These are phyloP conservation scores for Linum trigynum DNA, from an alignment of 345 rosid genomes.

Conservation along the genomic window DNA sequence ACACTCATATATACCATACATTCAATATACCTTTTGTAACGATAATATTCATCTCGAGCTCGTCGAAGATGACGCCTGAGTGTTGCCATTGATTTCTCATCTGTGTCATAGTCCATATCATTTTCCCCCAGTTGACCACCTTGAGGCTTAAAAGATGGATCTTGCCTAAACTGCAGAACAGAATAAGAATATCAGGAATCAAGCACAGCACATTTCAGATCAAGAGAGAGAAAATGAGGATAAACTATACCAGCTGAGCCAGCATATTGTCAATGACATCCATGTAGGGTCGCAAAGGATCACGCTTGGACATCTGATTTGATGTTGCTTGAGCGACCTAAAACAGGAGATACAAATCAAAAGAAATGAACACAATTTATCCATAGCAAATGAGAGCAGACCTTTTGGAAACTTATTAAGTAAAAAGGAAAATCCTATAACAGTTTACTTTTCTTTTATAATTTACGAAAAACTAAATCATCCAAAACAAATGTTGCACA, in stretches of 20 bases:
- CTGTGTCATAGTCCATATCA: constrained; percentile 99
- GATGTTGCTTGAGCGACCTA: constrained; percentile 99
- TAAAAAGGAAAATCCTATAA: not conserved
- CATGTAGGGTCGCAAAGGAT: constrained; percentile 96
- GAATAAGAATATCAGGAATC: constrained; percentile 16
- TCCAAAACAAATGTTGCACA: not conserved
- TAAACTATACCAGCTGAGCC: constrained; percentile 55
- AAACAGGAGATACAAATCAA: constrained; percentile 15
- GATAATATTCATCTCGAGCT: constrained; percentile 88
- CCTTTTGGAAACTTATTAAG: not conserved
- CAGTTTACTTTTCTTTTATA: not conserved
- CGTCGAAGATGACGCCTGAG: constrained; percentile 88
- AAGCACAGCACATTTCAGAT: constrained; percentile 1
- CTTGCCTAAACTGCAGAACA: constrained; percentile 64
- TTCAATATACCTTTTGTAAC: constrained; percentile 70
- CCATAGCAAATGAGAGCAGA: not conserved
- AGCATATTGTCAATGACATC: constrained; percentile 87
- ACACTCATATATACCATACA: not conserved
- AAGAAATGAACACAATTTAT: not conserved
- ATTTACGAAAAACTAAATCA: not conserved
- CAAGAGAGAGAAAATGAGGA: constrained; percentile 1
- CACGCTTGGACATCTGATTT: constrained; percentile 98
- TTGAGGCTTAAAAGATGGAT: constrained; percentile 95
- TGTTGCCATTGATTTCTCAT: constrained; percentile 98
- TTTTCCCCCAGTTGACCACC: constrained; percentile 97